Percentiles rank a stretch among this genome's conserved stretches.
phyloP scores from a whole-genome alignment of 345 rosid genomes.

The Geranium brycei region DNA sequence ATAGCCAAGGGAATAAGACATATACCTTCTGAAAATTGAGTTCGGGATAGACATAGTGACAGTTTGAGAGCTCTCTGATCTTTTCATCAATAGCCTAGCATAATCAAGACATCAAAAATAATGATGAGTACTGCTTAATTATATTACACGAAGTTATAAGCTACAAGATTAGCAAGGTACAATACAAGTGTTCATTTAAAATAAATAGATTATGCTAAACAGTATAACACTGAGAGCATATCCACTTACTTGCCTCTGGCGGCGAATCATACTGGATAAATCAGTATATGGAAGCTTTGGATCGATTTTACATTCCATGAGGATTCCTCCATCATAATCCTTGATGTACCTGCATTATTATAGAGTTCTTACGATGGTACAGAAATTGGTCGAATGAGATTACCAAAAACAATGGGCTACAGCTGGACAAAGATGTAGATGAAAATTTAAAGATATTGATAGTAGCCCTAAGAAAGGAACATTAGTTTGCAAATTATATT shows the following conservation, averaged over 20 bases:
- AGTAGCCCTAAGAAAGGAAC: no score
- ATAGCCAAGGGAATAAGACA: background rate
- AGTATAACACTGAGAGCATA: background rate
- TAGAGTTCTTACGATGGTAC: background rate
- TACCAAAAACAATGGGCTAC: background rate
- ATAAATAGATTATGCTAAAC: background rate
- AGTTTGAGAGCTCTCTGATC: slow-evolving; percentile 85
- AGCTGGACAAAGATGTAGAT: background rate
- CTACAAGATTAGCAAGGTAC: background rate
- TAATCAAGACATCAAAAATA: slow-evolving; percentile 10
- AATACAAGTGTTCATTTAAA: no score
- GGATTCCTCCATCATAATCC: slow-evolving; percentile 98
- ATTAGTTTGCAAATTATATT: background rate
- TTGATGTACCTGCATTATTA: slow-evolving; percentile 55
- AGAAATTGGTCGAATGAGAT: background rate
- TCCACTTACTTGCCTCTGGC: slow-evolving; percentile 66
- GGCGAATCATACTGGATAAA: slow-evolving; percentile 80
- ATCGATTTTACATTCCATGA: slow-evolving; percentile 97
- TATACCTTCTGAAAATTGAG: slow-evolving; percentile 77
- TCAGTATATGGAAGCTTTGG: slow-evolving; percentile 95
- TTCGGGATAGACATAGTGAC: slow-evolving; percentile 67
- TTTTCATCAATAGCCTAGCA: slow-evolving; percentile 88
- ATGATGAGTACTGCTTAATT: background rate
- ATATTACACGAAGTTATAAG: background rate
- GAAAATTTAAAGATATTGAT: no score